Percentiles rank a stretch among this genome's conserved stretches.
Conservation (phyloP, 1,284 basidiomycete genomes). For the Microbotryum lychnidis-dioicae region DNA sequence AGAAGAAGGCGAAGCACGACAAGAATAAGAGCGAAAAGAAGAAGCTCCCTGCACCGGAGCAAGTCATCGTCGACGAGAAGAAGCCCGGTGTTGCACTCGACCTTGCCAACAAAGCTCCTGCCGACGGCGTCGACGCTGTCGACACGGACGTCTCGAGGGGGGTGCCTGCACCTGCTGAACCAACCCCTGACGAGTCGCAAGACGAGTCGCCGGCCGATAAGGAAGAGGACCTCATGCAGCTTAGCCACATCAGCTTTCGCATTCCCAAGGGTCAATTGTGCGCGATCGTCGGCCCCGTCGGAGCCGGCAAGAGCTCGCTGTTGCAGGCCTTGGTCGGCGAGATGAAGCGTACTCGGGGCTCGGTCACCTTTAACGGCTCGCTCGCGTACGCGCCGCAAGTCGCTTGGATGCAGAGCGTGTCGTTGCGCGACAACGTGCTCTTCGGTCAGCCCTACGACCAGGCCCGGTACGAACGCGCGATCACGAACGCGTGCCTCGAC, state of each 20-base stretch:
- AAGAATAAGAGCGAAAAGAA: slow-evolving; percentile 31
- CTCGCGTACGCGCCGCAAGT: slow-evolving; percentile 45
- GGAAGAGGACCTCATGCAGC: slow-evolving; percentile 44
- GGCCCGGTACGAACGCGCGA: slow-evolving; percentile 64
- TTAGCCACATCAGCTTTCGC: slow-evolving; percentile 50
- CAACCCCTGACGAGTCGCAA: slow-evolving; percentile 6
- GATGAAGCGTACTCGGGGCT: slow-evolving; percentile 54
- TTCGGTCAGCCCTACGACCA: slow-evolving; percentile 75
- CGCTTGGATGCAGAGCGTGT: slow-evolving; percentile 82
- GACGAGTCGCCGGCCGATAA: neutral
- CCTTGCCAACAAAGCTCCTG: slow-evolving; percentile 9
- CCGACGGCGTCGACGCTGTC: slow-evolving; percentile 9
- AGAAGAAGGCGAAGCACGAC: slow-evolving; percentile 29
- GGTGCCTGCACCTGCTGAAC: neutral
- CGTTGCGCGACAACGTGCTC: slow-evolving; percentile 71
- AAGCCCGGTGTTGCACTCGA: slow-evolving; percentile 9
- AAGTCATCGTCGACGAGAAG: slow-evolving; percentile 19
- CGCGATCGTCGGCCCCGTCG: slow-evolving; percentile 60
- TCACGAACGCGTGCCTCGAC: slow-evolving; percentile 65
- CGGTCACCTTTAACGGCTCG: slow-evolving; percentile 40
- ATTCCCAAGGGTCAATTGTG: slow-evolving; percentile 55
- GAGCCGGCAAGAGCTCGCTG: slow-evolving; percentile 54
- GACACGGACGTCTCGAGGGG: slow-evolving; percentile 1
- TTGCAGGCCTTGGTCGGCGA: slow-evolving; percentile 65
- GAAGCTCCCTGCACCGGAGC: slow-evolving; percentile 2